Evolutionary conservation across 1,139 yeast genomes (phyloP), one percentile per base, ranked within the genome.

Genomic region (Suhomyces bolitotheri): DNA sequence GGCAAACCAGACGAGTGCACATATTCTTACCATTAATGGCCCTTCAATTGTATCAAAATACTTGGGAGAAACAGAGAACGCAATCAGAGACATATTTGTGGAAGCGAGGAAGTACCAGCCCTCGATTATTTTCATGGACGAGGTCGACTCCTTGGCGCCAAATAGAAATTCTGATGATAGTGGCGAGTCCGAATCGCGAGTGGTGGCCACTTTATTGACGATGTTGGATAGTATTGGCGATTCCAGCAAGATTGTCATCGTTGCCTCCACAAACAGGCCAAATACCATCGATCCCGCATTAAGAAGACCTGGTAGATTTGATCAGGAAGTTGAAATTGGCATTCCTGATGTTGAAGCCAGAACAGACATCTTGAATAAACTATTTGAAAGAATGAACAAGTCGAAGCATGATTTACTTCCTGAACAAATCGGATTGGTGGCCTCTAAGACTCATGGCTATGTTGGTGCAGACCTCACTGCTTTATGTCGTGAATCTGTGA

Each of bases 41-140:
- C 96, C 97, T 1, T 82, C 95, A 0, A 85, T 92, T 35, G 92
- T 89, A 2, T 87, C 96, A 4, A 89, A 89, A 55, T 92, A 90
- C 53, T 63, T 89, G 26, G 98, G 98, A 4, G 97, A 90, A 51
- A 89, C 97, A 0, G 98, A 92, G 56, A 78, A 80, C 41, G 82
- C 89, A 10, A 64, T 92, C 10, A 66, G 96, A 40, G 85, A 77
- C n/a, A 74, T 85, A 16, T 92, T 92, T 54, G 74, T 75, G 12
- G 97, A 92, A 55, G 97, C 97, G 0, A 66, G 78, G 34, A 75
- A 75, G 50, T 89, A 74, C 53, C 96, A 90, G 50, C 98, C 98
- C 0, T 68, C 95, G 1, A 80, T 92, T 22, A 76, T 92, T 4
- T 79, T 92, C 49, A 80, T 92, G 58, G 98, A 92, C 61, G 98